Conservation (phyloP, 1,284 basidiomycete species). For the Sphagnurus paluster region DNA sequence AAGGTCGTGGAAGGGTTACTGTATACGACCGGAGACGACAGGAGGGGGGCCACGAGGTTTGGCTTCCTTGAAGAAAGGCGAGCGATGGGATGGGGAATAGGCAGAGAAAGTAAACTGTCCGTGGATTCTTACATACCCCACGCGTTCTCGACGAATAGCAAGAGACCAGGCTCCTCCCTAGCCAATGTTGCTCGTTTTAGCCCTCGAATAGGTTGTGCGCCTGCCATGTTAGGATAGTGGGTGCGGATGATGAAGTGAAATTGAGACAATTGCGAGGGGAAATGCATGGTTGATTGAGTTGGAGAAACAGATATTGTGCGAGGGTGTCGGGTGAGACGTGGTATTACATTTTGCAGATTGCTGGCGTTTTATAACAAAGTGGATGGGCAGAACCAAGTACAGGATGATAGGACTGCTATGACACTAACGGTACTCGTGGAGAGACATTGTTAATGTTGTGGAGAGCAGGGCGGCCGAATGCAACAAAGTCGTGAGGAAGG, state of each 20-base stretch:
- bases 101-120: slow-evolving; percentile 43
- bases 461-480: slow-evolving; percentile 70
- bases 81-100: slow-evolving; percentile 32
- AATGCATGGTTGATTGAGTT: slow-evolving; percentile 76
- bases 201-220: slow-evolving; percentile 43
- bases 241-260: slow-evolving; percentile 38
- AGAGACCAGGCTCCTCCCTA: slow-evolving; percentile 10
- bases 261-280: slow-evolving; percentile 61
- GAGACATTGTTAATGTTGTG: slow-evolving; percentile 61
- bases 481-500: slow-evolving; percentile 76
- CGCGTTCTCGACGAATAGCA: slow-evolving; percentile 18
- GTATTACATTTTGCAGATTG: slow-evolving; percentile 77
- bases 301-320: slow-evolving; percentile 61
- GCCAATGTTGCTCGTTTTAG: slow-evolving; percentile 20
- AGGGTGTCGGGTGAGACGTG: slow-evolving; percentile 61
- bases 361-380: slow-evolving; percentile 38
- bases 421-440: slow-evolving; percentile 56
- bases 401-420: slow-evolving; percentile 46
- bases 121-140: slow-evolving; percentile 34
- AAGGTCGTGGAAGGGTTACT: slow-evolving; percentile 38
- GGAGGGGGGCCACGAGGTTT: slow-evolving; percentile 26
- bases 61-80: slow-evolving; percentile 32
- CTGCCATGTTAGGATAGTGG: slow-evolving; percentile 49
- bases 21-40: slow-evolving; percentile 28
- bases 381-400: slow-evolving; percentile 35